Percentiles rank a stretch among this genome's conserved stretches.
phyloP scores from a whole-genome alignment of 129 eudicot genomes.

The Apium graveolens region DNA sequence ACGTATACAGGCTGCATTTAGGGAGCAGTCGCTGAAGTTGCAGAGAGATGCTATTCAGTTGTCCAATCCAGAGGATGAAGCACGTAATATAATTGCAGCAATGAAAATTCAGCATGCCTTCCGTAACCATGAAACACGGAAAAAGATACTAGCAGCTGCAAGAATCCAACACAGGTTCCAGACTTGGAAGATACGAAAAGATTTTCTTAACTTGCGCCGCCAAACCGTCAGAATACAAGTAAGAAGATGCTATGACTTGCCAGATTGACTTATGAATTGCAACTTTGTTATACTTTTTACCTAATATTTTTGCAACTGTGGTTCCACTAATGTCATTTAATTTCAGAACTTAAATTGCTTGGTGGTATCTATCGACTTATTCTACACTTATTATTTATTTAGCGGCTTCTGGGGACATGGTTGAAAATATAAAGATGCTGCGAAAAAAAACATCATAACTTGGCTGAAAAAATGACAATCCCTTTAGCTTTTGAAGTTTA shows the following conservation, averaged over 20 bases:
- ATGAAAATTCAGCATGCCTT: constrained; percentile 97
- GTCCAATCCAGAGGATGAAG: constrained; percentile 68
- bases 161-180: constrained; percentile 81
- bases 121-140: constrained; percentile 55
- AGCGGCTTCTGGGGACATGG: not conserved
- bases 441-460: not conserved
- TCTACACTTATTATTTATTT: not conserved
- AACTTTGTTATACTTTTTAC: not conserved
- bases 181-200: constrained; percentile 78
- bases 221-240: constrained; percentile 90
- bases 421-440: not conserved
- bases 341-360: not conserved
- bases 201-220: constrained; percentile 76
- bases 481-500: not conserved
- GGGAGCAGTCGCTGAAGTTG: constrained; percentile 70
- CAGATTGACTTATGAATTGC: not conserved
- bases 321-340: not conserved
- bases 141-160: constrained; percentile 78
- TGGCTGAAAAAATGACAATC: not conserved
- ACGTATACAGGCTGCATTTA: constrained; percentile 88
- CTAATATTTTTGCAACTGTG: not conserved
- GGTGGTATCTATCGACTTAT: not conserved
- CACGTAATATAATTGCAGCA: constrained; percentile 79
- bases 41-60: constrained; percentile 45
- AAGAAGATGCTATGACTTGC: constrained; percentile 13